Evolutionary conservation across 305 asterid genomes (phyloP), one percentile per base, ranked within the genome.

Genomic region (Fraxinus albicans): DNA sequence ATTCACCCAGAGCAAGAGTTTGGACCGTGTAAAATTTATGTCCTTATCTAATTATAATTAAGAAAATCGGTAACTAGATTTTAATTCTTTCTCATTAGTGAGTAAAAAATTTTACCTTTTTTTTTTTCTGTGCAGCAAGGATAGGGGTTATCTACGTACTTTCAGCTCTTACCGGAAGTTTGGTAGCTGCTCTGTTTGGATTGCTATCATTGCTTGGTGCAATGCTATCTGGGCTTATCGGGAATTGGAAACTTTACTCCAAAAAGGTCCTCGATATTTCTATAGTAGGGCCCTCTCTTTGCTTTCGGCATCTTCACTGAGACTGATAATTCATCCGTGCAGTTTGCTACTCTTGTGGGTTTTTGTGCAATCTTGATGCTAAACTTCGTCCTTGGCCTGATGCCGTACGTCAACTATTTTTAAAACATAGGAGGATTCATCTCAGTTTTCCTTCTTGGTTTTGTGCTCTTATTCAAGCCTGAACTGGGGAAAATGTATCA

Each of bases 1-100:
- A 67, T 95, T 89, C 96, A 92, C 86, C 60, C 92, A 85, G 98
- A 92, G 90, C 97, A 93, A 84, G 98, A 95, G 89, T 95, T 93
- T 84, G 98, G 98, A 80, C 84, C 97, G 83, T 60, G 98, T 93
- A 90, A 83, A 33, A 33, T 67, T 85, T 81, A 50, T 82, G 1
- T 12, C 50, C 21, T 8, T 74, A 8, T 21, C n/a, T 63, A 6
- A 38, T 42, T 33, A 72, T 34, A 53, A 21, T 70, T 15, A 40
- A 72, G 73, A 47, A 47, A 19, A 6, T 19, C 2, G 6, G 8
- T 8, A 35, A 23, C 23, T 17, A 34, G 44, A 55, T 31, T 78
- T 33, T 1, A 17, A 3, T 23, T n/a, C 17, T 10, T 78, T 60
- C 27, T 2, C 25, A 23, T 42, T 50, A 44, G 42, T 44, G 34